Conservation (phyloP, 1,139 yeast species). For the Geotrichum histeridarum region DNA sequence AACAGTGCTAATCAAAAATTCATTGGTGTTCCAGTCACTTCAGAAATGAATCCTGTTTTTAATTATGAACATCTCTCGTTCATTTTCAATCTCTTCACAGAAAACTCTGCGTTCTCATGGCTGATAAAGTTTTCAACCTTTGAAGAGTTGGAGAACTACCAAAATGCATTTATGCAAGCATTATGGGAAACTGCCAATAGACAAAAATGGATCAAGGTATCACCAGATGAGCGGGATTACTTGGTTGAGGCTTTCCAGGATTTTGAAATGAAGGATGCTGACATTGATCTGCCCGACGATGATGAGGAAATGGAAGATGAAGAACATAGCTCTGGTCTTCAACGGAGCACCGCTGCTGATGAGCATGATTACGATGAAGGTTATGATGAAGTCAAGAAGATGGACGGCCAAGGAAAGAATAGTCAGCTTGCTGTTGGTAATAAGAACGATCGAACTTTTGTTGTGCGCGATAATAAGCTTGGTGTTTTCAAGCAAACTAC, state of each 20-base stretch:
- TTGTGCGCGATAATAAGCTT: slow-evolving; percentile 69
- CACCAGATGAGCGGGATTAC: slow-evolving; percentile 46
- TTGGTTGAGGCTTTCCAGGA: slow-evolving; percentile 46
- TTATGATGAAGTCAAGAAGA: slow-evolving; percentile 35
- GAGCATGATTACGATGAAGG: slow-evolving; percentile 35
- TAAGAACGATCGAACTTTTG: slow-evolving; percentile 66
- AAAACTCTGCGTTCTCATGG: slow-evolving; percentile 52
- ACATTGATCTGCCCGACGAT: slow-evolving; percentile 34
- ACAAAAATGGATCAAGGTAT: slow-evolving; percentile 45
- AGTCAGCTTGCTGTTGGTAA: slow-evolving; percentile 66
- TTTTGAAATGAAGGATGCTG: slow-evolving; percentile 36
- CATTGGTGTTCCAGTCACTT: slow-evolving; percentile 45
- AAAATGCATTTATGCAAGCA: slow-evolving; percentile 47
- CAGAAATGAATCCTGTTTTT: slow-evolving; percentile 61
- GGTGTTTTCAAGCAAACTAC: slow-evolving; percentile 71
- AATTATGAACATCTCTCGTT: slow-evolving; percentile 55
- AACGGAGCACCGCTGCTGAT: slow-evolving; percentile 22
- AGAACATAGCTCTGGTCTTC: slow-evolving; percentile 18
- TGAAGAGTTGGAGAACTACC: slow-evolving; percentile 48
- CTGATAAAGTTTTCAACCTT: slow-evolving; percentile 50
- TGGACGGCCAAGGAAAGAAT: slow-evolving; percentile 43
- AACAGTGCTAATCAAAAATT: slow-evolving; percentile 31
- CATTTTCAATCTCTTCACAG: slow-evolving; percentile 55
- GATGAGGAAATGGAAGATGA: slow-evolving; percentile 31
- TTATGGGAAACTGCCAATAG: slow-evolving; percentile 60